Conservation (phyloP, 2,329 filamentous ascomycete species). For the Fusarium zealandicum region DNA sequence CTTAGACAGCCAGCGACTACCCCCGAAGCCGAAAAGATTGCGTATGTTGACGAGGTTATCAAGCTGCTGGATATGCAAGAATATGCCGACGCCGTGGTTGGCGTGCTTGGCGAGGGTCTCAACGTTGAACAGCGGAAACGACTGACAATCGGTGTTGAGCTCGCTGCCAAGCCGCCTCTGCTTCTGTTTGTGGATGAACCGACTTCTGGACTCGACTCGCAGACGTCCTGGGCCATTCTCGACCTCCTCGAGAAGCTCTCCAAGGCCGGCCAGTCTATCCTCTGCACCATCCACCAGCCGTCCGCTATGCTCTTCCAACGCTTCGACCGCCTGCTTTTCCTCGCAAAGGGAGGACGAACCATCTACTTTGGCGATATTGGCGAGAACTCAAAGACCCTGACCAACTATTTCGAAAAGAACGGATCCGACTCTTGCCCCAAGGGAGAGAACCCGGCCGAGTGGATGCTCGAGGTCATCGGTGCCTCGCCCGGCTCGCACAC, state of each 20-base stretch:
- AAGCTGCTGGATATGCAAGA: conserved; percentile 63
- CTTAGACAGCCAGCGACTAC: conserved; percentile 54
- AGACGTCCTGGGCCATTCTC: conserved; percentile 75
- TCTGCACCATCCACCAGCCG: conserved; percentile 62
- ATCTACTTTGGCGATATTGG: conserved; percentile 41
- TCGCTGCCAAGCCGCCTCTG: conserved; percentile 54
- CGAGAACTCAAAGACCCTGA: conserved; percentile 35
- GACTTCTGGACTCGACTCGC: conserved; percentile 62
- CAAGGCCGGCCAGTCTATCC: conserved; percentile 56
- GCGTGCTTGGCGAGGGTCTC: conserved; percentile 52
- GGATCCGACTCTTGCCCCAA: conserved; percentile 28
- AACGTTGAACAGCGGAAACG: conserved; percentile 61
- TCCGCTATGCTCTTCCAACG: conserved; percentile 48
- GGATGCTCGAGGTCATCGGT: conserved; percentile 41
- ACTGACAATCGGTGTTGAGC: conserved; percentile 58
- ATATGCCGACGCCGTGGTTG: conserved; percentile 62
- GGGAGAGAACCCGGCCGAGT: conserved; percentile 38
- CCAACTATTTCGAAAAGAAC: conserved; percentile 33
- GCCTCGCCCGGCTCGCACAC: conserved; percentile 35
- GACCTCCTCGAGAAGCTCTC: conserved; percentile 72
- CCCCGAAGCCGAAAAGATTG: conserved; percentile 56
- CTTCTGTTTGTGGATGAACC: conserved; percentile 64
- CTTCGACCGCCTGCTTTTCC: conserved; percentile 65
- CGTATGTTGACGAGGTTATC: conserved; percentile 62
- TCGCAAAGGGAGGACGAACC: conserved; percentile 38